phyloP scores from a whole-genome alignment of 768 basidiomycete species.

The Tricholoma saponaceum region DNA sequence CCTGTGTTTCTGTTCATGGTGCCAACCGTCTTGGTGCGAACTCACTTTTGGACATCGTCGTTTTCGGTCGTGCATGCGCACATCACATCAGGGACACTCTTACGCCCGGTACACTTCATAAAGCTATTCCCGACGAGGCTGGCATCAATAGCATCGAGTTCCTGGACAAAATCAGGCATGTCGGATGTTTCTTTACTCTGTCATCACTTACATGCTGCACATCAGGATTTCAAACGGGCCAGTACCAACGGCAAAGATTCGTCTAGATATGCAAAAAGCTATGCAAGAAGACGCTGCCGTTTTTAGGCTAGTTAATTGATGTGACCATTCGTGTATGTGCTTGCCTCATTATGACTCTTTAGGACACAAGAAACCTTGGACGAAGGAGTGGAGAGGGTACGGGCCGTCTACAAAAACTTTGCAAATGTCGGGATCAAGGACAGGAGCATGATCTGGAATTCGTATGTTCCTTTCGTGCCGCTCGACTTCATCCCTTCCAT shows the following conservation, averaged over 20 bases:
- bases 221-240: constrained; percentile 72
- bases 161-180: constrained; percentile 79
- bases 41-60: constrained; percentile 97
- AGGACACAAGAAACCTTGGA: constrained; percentile 88
- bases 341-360: constrained; percentile 1
- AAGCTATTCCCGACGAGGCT: constrained; percentile 79
- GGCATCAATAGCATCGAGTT: constrained; percentile 82
- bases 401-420: constrained; percentile 83
- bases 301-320: constrained; percentile 56
- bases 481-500: constrained; percentile 1
- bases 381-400: constrained; percentile 87
- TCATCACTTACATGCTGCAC: constrained; percentile 1
- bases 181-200: neutral
- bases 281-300: constrained; percentile 99
- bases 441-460: constrained; percentile 99
- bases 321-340: neutral
- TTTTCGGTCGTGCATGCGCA: constrained; percentile 98
- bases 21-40: constrained; percentile 99
- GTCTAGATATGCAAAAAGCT: constrained; percentile 96
- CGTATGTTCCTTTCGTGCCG: constrained; percentile 48
- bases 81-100: constrained; percentile 94
- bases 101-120: constrained; percentile 88
- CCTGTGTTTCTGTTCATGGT: constrained; percentile 98
- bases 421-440: constrained; percentile 95
- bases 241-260: constrained; percentile 83